phyloP scores from a whole-genome alignment of 345 rosid genomes.

The Lumnitzera littorea region DNA sequence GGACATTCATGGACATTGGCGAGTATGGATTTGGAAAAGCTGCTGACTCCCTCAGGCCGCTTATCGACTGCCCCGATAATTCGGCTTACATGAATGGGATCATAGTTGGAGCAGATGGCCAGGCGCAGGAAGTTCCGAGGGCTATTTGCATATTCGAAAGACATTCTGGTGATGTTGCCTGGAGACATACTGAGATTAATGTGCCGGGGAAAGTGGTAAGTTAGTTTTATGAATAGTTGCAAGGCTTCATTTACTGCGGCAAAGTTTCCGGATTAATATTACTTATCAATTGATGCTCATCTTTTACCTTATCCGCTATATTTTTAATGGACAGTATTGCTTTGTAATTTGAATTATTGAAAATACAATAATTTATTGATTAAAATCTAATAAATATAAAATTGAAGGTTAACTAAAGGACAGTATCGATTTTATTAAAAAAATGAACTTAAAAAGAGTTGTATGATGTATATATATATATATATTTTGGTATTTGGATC shows the following conservation, averaged over 20 bases:
- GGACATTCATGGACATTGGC: constrained; percentile 73
- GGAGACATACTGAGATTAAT: constrained; percentile 73
- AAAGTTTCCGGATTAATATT: no score
- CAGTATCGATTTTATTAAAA: no score
- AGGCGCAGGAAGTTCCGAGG: constrained; percentile 32
- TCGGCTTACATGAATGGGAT: constrained; percentile 51
- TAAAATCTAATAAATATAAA: no score
- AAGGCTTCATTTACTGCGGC: no score
- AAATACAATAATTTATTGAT: not conserved
- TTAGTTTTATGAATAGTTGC: no score
- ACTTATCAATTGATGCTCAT: no score
- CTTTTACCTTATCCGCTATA: no score
- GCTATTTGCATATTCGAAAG: constrained; percentile 70
- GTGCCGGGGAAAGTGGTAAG: constrained; percentile 73
- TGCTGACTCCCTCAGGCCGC: constrained; percentile 43
- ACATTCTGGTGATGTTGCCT: constrained; percentile 41
- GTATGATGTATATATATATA: no score
- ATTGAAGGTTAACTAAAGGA: not conserved
- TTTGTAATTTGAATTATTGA: not conserved
- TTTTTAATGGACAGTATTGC: no score
- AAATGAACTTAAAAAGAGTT: no score
- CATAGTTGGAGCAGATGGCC: constrained; percentile 52
- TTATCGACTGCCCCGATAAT: constrained; percentile 53
- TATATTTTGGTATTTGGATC: no score
- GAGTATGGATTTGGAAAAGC: constrained; percentile 75